A percentile compares a stretch with the other conserved stretches of the same genome.
Conservation (phyloP, 2,329 filamentous ascomycete genomes). For the Trichoderma sp. region DNA sequence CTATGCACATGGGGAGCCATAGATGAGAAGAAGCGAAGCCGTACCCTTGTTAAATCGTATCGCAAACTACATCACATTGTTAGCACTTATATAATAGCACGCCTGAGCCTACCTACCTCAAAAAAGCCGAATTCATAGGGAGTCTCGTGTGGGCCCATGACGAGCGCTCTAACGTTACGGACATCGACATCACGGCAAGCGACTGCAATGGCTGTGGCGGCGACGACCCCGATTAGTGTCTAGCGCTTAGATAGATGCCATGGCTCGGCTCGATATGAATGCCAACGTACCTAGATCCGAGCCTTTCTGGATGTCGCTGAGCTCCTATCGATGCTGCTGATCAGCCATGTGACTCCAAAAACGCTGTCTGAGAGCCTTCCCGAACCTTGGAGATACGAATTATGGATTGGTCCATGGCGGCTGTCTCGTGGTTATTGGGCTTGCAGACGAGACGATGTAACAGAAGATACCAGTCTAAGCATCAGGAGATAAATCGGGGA, state of each 20-base stretch:
- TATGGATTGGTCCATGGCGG: constrained; percentile 73
- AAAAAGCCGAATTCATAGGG: constrained; percentile 98
- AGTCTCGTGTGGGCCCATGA: constrained; percentile 90
- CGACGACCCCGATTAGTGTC: neutral
- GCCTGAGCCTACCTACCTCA: constrained; percentile 63
- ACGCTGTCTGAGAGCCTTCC: neutral
- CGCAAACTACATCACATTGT: constrained; percentile 59
- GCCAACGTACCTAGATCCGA: constrained; percentile 74
- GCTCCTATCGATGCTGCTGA: constrained; percentile 61
- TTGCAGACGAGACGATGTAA: constrained; percentile 20
- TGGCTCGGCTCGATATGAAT: neutral
- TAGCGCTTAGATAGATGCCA: neutral
- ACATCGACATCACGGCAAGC: constrained; percentile 88
- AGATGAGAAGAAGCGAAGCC: neutral
- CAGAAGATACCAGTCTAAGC: constrained; percentile 16
- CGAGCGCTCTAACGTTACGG: constrained; percentile 81
- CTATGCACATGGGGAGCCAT: neutral
- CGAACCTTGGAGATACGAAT: constrained; percentile 80
- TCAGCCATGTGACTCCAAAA: constrained; percentile 19
- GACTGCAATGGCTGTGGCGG: constrained; percentile 72
- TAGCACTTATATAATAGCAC: constrained; percentile 2
- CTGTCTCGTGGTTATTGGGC: constrained; percentile 18
- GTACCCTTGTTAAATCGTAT: constrained; percentile 77
- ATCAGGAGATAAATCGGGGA: constrained; percentile 21
- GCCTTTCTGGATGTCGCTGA: constrained; percentile 81